Evolutionary conservation across 2,329 filamentous ascomycete genomes (phyloP), one percentile per base, ranked within the genome.

Genomic region (Aspergillus floridensis): DNA sequence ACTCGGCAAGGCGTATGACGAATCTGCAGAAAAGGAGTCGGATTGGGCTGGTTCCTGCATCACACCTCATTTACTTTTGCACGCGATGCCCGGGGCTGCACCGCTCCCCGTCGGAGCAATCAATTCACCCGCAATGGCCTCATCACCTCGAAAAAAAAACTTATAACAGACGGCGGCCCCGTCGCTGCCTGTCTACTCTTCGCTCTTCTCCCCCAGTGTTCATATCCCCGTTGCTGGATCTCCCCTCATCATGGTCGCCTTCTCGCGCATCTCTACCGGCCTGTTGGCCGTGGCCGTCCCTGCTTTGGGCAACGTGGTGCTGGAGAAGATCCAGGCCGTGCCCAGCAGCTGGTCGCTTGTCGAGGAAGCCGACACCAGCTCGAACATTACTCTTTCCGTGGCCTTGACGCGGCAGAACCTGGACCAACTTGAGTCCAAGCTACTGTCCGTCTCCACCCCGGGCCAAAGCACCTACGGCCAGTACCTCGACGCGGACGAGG

Each of bases 381-480:
- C 64, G 1, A 63, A 57, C 47, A 63, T 60, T 6, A 46, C 52
- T 6, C 59, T 69, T 35, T 67, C 65, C n/a, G 66, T 69, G 53
- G 68, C 66, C 3, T 53, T 71, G 50, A 62, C 56, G 10, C 63
- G 63, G 47, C 62, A 66, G 62, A 73, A 70, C 61, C 65, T 74
- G 3, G 72, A 76, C 29, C 70, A 72, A 41, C 73, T 80, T 11
- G 74, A 79, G 65, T 68, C 74, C 31, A 70, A 69, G 29, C 69
- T 80, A 44, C 63, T 72, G 38, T 71, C 75, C 5, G 69, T 80
- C 22, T 82, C 81, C 21, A 81, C 80, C 0, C 82, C 82, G 2
- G 76, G 76, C 7, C 72, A 78, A 61, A 63, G 74, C 4, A 70
- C 72, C 14, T 84, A 84, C 63, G 82, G 82, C 22, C 68, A 81